A percentile compares a stretch with the other conserved stretches of the same genome.
Evolutionary conservation across 2,329 filamentous ascomycete genomes (phyloP).

Genomic region (Atkinsonella hypoxylon): DNA sequence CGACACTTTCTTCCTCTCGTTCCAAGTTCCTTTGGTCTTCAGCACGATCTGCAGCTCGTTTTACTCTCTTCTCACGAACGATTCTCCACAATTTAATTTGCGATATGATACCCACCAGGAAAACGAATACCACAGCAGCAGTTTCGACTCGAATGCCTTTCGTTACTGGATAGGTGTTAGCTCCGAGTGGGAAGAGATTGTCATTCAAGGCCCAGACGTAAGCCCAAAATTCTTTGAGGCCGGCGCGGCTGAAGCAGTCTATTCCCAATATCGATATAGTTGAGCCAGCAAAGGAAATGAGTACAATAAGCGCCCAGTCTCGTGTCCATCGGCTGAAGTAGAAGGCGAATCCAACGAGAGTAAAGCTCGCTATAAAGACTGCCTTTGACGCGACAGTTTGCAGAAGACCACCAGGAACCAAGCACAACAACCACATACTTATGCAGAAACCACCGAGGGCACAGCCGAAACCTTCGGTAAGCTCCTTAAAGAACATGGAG

Average conservation of each 20-base stretch:
- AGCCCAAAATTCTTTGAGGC: slow-evolving; percentile 90
- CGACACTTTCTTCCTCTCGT: slow-evolving; percentile 57
- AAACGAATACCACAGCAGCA: slow-evolving; percentile 64
- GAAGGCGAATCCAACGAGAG: slow-evolving; percentile 53
- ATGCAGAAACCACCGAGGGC: slow-evolving; percentile 77
- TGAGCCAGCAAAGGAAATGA: slow-evolving; percentile 70
- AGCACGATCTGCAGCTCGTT: slow-evolving; percentile 37
- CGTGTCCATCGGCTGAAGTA: slow-evolving; percentile 72
- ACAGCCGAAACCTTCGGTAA: slow-evolving; percentile 72
- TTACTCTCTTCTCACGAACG: slow-evolving; percentile 49
- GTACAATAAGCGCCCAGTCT: slow-evolving; percentile 62
- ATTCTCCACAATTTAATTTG: slow-evolving; percentile 81
- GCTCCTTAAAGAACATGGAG: slow-evolving; percentile 68
- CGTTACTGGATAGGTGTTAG: slow-evolving; percentile 72
- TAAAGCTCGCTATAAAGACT: slow-evolving; percentile 66
- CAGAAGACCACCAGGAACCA: slow-evolving; percentile 67
- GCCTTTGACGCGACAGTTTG: slow-evolving; percentile 48
- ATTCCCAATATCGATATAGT: slow-evolving; percentile 73
- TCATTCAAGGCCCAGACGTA: slow-evolving; percentile 81
- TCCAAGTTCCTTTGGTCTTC: slow-evolving; percentile 42
- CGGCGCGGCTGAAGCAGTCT: slow-evolving; percentile 82
- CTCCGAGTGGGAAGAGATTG: slow-evolving; percentile 65
- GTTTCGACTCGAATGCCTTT: slow-evolving; percentile 78
- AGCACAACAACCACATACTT: slow-evolving; percentile 79
- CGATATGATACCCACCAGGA: slow-evolving; percentile 64